phyloP scores from a whole-genome alignment of 257 asterid genomes.

The Apocynum venetum region DNA sequence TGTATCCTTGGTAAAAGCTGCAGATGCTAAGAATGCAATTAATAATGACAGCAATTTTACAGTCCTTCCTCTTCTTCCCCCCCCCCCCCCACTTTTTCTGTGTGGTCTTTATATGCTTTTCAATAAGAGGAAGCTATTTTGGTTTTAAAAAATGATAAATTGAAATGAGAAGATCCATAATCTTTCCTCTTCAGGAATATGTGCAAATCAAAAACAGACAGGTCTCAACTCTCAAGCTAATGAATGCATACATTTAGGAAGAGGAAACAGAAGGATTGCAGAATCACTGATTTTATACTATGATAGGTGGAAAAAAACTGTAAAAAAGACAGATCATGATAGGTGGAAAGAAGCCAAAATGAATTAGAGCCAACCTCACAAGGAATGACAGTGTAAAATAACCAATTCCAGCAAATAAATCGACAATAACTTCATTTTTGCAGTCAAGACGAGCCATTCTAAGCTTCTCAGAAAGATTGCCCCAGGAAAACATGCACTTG shows the following conservation, averaged over 20 bases:
- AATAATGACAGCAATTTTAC: background rate
- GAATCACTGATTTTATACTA: background rate
- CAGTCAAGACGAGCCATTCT: slow-evolving; percentile 76
- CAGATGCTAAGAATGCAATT: background rate
- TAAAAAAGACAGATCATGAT: background rate
- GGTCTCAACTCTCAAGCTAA: background rate
- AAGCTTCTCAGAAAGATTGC: slow-evolving; percentile 94
- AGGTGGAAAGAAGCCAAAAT: background rate
- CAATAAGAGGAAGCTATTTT: background rate
- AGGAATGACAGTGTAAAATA: slow-evolving; percentile 95
- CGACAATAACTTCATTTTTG: slow-evolving; percentile 77
- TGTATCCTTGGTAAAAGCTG: background rate
- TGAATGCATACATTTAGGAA: background rate
- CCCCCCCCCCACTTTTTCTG: too few relatives aligned
- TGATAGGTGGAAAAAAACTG: background rate
- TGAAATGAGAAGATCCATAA: background rate
- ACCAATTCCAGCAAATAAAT: slow-evolving; percentile 93
- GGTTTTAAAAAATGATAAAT: background rate
- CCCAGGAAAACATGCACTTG: slow-evolving; percentile 99
- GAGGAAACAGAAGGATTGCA: background rate
- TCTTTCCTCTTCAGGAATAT: background rate
- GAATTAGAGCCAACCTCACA: slow-evolving; percentile 47
- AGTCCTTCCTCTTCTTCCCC: background rate
- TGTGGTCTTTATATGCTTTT: too few relatives aligned
- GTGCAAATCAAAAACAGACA: background rate